Percentiles rank a stretch among this genome's conserved stretches.
Conservation (phyloP, 1,284 basidiomycete genomes). For the Ceratobasidium sp. region DNA sequence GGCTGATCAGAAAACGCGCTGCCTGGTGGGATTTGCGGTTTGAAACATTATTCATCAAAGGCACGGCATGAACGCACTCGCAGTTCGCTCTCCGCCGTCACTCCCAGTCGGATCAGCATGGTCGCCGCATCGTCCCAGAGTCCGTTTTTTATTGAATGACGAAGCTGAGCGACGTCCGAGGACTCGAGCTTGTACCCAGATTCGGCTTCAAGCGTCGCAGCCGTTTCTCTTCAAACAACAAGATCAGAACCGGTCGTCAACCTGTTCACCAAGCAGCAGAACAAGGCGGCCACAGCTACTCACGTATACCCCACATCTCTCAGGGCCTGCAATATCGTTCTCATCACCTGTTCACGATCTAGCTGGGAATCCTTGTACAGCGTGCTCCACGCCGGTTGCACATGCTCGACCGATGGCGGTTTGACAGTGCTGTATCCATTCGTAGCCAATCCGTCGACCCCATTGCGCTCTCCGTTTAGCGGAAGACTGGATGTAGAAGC, state of each 20-base stretch:
- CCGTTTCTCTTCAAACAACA: slow-evolving; percentile 70
- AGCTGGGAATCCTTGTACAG: slow-evolving; percentile 80
- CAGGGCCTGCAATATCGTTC: slow-evolving; percentile 90
- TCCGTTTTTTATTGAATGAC: slow-evolving; percentile 83
- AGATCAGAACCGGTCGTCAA: slow-evolving; percentile 23
- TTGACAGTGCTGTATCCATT: slow-evolving; percentile 24
- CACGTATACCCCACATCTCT: slow-evolving; percentile 93
- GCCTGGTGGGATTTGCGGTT: slow-evolving; percentile 61
- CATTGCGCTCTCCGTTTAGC: slow-evolving; percentile 32
- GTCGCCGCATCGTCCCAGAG: slow-evolving; percentile 85
- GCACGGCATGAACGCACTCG: slow-evolving; percentile 62
- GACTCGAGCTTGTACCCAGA: slow-evolving; percentile 91
- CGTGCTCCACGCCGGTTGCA: slow-evolving; percentile 69
- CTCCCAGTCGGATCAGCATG: slow-evolving; percentile 74
- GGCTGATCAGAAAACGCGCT: slow-evolving; percentile 86
- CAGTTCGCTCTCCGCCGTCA: slow-evolving; percentile 70
- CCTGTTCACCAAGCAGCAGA: background rate
- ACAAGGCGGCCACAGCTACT: slow-evolving; percentile 13
- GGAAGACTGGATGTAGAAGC: slow-evolving; percentile 6
- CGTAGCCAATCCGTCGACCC: slow-evolving; percentile 15
- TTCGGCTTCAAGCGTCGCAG: slow-evolving; percentile 87
- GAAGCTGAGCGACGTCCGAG: slow-evolving; percentile 81
- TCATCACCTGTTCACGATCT: slow-evolving; percentile 90
- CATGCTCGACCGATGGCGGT: slow-evolving; percentile 43
- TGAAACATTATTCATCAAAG: slow-evolving; percentile 22